Conservation (phyloP, 495 filamentous ascomycete species). For the Amniculicola lignicola region DNA sequence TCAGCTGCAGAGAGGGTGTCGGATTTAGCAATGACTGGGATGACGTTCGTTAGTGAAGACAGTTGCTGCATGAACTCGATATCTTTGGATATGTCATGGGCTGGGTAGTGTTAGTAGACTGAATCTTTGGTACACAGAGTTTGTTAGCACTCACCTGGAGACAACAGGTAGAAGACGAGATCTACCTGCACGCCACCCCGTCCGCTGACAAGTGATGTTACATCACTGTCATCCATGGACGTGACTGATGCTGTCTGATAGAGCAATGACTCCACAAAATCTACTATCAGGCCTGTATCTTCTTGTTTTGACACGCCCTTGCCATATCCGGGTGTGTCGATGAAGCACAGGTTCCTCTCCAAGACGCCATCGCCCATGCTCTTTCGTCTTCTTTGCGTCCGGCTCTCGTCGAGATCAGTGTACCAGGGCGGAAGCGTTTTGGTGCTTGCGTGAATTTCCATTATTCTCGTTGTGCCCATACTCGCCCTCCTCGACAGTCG, state of each 20-base stretch:
- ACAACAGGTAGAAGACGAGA: slow-evolving; percentile 77
- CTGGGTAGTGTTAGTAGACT: not conserved
- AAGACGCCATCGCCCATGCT: slow-evolving; percentile 77
- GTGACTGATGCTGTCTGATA: slow-evolving; percentile 59
- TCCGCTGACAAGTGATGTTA: slow-evolving; percentile 77
- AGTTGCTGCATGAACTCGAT: slow-evolving; percentile 74
- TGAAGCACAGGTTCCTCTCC: slow-evolving; percentile 91
- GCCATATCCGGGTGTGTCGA: slow-evolving; percentile 81
- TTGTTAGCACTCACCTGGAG: slow-evolving; percentile 51
- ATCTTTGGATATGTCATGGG: slow-evolving; percentile 70
- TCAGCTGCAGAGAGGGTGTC: slow-evolving; percentile 65
- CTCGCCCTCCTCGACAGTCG: slow-evolving; percentile 31
- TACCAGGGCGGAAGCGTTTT: slow-evolving; percentile 92
- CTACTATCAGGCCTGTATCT: slow-evolving; percentile 63
- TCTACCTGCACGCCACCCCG: slow-evolving; percentile 88
- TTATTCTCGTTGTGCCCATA: slow-evolving; percentile 49
- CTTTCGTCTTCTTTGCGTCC: slow-evolving; percentile 67
- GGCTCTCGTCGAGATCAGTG: slow-evolving; percentile 80
- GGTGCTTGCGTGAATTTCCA: slow-evolving; percentile 89
- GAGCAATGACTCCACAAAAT: slow-evolving; percentile 75
- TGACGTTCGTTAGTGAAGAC: slow-evolving; percentile 75
- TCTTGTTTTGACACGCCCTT: slow-evolving; percentile 60
- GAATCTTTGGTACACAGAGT: not conserved
- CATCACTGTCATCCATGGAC: slow-evolving; percentile 63
- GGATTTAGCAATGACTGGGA: slow-evolving; percentile 76